Percentiles rank a stretch among this genome's conserved stretches.
Conservation (phyloP, 805 yeast species). For the Wickerhamiella cacticola region DNA sequence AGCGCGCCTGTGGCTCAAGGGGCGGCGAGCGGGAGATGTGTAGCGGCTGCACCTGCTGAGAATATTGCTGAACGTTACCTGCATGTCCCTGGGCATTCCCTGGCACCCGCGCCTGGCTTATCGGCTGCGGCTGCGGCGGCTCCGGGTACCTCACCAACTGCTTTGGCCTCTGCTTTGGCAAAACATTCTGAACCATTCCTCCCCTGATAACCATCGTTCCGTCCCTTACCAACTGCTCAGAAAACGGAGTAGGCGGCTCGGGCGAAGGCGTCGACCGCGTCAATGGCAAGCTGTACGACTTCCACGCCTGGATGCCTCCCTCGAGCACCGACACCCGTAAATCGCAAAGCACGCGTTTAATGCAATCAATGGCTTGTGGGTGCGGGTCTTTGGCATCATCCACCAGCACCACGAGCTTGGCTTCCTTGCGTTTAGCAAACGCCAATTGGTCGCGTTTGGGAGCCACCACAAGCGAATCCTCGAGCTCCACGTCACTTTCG, state of each 20-base stretch:
- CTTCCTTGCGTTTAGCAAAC: slow-evolving; percentile 43
- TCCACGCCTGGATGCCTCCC: slow-evolving; percentile 47
- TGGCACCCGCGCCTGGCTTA: background rate
- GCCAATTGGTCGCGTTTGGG: slow-evolving; percentile 43
- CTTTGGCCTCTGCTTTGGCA: background rate
- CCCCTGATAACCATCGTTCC: background rate
- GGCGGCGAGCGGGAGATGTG: too few species aligned
- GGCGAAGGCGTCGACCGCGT: background rate
- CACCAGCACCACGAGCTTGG: slow-evolving; percentile 54
- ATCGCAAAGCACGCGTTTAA: slow-evolving; percentile 29
- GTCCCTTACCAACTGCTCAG: slow-evolving; percentile 4
- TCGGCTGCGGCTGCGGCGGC: background rate
- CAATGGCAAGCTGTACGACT: background rate
- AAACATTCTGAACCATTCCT: background rate
- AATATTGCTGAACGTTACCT: too few species aligned
- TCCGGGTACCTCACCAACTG: background rate
- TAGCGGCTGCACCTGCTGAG: too few species aligned
- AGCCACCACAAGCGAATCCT: slow-evolving; percentile 44
- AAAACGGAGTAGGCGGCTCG: slow-evolving; percentile 10
- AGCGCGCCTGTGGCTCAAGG: too few species aligned
- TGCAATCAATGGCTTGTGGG: slow-evolving; percentile 3
- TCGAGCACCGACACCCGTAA: slow-evolving; percentile 33
- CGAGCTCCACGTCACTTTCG: slow-evolving; percentile 55
- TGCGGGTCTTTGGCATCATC: slow-evolving; percentile 32
- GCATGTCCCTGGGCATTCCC: too few species aligned